phyloP scores from a whole-genome alignment of 352 stramenopile species.

The Peronosclerospora sorghi region DNA sequence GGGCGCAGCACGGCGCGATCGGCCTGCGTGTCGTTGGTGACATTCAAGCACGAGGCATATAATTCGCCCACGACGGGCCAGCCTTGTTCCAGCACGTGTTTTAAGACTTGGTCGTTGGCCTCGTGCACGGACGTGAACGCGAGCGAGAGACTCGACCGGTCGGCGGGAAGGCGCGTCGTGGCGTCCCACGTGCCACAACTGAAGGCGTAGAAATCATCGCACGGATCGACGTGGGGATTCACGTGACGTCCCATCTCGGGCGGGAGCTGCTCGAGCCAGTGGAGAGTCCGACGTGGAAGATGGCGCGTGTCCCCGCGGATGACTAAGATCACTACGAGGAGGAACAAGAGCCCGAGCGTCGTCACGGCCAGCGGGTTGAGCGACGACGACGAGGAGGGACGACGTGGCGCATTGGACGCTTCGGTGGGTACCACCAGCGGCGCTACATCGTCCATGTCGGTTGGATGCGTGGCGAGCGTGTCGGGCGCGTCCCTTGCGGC shows the following conservation, averaged over 20 bases:
- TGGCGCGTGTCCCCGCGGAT: not conserved
- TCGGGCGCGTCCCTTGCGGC: no score
- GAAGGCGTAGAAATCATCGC: conserved; percentile 70
- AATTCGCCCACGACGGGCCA: conserved; percentile 51
- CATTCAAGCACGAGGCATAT: conserved; percentile 58
- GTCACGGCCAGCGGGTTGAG: not conserved
- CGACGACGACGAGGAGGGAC: not conserved
- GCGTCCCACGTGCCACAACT: conserved; percentile 42
- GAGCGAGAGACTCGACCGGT: conserved; percentile 26
- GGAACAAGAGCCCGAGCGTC: not conserved
- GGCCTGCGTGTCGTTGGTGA: conserved; percentile 24
- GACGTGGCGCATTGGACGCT: no score
- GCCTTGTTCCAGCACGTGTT: conserved; percentile 46
- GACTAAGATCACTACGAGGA: not conserved
- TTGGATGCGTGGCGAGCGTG: no score
- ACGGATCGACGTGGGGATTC: conserved; percentile 39
- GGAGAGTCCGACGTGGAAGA: not conserved
- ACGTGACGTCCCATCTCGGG: conserved; percentile 30
- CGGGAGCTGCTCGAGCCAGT: conserved; percentile 21
- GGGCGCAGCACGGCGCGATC: conserved; percentile 18
- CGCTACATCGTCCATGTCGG: no score
- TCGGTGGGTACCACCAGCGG: no score
- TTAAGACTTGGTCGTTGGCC: conserved; percentile 28
- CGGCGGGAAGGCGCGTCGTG: conserved; percentile 27
- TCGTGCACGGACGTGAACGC: conserved; percentile 24